phyloP scores from a whole-genome alignment of 129 eudicot genomes.

The Saposhnikovia divaricata region DNA sequence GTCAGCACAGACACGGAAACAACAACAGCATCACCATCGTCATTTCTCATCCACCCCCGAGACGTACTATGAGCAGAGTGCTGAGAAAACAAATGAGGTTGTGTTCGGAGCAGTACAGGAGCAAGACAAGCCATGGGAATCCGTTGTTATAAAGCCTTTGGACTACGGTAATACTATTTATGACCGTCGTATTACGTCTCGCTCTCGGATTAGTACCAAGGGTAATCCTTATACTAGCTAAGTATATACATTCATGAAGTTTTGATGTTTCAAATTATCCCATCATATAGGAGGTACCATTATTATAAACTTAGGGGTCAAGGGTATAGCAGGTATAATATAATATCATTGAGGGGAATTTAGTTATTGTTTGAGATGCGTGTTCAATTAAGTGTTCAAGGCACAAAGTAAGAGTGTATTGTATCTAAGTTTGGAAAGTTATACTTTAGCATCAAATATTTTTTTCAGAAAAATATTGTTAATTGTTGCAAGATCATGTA shows the following conservation, averaged over 20 bases:
- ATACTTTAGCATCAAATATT: background rate
- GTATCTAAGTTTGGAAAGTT: background rate
- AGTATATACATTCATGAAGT: constrained; percentile 1
- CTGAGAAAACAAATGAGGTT: constrained; percentile 59
- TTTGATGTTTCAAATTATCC: constrained; percentile 7
- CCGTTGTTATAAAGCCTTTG: constrained; percentile 71
- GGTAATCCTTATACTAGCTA: constrained; percentile 33
- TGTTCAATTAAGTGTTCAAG: constrained; percentile 2
- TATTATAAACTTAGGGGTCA: background rate
- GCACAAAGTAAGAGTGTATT: background rate
- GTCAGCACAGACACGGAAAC: constrained; percentile 35
- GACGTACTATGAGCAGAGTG: constrained; percentile 72
- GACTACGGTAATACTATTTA: constrained; percentile 40
- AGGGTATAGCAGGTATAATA: constrained; percentile 17
- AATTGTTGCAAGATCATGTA: background rate
- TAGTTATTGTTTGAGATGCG: background rate
- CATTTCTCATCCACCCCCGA: constrained; percentile 54
- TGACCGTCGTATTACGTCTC: constrained; percentile 24
- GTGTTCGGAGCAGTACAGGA: constrained; percentile 95
- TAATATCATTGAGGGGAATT: background rate
- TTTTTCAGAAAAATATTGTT: background rate
- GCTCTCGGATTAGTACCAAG: constrained; percentile 28
- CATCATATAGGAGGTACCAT: background rate
- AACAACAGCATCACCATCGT: constrained; percentile 50
- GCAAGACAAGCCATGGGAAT: constrained; percentile 33